phyloP scores from a whole-genome alignment of 2,329 filamentous ascomycete genomes.

The Xylariaceae sp. region DNA sequence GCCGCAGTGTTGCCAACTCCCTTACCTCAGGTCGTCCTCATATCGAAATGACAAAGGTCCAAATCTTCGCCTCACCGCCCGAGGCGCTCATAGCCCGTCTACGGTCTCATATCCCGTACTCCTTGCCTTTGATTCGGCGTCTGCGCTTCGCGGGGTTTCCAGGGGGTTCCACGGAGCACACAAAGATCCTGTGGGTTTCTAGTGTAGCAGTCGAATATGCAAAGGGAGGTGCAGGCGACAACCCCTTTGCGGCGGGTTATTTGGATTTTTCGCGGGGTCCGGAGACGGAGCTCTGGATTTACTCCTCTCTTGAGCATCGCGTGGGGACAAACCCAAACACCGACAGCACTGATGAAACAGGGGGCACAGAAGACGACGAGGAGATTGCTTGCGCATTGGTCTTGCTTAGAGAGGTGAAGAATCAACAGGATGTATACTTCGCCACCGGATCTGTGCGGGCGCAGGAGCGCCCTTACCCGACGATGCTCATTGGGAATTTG shows the following conservation, averaged over 20 bases:
- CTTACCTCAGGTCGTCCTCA: too few species aligned
- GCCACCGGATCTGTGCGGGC: slow-evolving; percentile 15
- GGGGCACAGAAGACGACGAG: background rate
- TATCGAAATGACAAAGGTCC: slow-evolving; percentile 8
- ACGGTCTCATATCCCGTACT: slow-evolving; percentile 51
- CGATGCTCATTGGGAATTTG: slow-evolving; percentile 41
- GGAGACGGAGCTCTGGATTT: slow-evolving; percentile 66
- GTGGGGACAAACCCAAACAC: slow-evolving; percentile 3
- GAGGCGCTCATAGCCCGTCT: slow-evolving; percentile 47
- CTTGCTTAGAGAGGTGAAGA: slow-evolving; percentile 21
- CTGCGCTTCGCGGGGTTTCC: slow-evolving; percentile 53
- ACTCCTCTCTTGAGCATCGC: slow-evolving; percentile 47
- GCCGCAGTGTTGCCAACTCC: too few species aligned
- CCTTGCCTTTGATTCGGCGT: slow-evolving; percentile 60
- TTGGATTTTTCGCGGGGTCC: slow-evolving; percentile 58
- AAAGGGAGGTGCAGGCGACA: background rate
- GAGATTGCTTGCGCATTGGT: slow-evolving; percentile 9
- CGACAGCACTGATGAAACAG: background rate
- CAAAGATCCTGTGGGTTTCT: slow-evolving; percentile 38
- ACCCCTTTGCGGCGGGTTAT: slow-evolving; percentile 55
- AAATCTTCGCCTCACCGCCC: slow-evolving; percentile 32
- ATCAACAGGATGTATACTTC: slow-evolving; percentile 23
- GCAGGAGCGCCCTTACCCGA: slow-evolving; percentile 29
- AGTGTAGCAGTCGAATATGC: background rate
- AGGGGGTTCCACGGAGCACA: slow-evolving; percentile 41